phyloP scores from a whole-genome alignment of 345 rosid species.

The Gossypium ekmanianum region DNA sequence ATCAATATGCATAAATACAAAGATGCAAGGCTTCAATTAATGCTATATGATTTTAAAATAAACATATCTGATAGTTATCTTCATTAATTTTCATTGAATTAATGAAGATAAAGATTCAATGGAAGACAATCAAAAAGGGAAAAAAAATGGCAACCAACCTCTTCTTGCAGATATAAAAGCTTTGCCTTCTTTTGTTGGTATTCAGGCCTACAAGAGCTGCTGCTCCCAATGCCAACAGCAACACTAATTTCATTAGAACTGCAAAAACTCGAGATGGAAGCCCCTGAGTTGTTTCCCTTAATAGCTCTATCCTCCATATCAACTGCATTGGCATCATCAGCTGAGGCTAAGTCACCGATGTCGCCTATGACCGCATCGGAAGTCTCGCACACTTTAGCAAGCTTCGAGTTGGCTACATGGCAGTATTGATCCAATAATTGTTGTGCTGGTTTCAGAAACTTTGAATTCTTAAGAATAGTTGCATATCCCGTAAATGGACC shows the following conservation, averaged over 20 bases:
- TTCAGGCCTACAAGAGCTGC: slow-evolving; percentile 41
- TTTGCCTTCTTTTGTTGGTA: slow-evolving; percentile 54
- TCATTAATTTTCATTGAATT: not conserved
- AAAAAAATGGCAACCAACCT: slow-evolving; percentile 36
- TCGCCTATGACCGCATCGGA: slow-evolving; percentile 25
- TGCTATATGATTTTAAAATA: not conserved
- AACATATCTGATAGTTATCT: not conserved
- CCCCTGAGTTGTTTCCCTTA: slow-evolving; percentile 17
- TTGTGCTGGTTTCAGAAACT: slow-evolving; percentile 53
- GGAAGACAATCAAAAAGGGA: not conserved
- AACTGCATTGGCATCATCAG: slow-evolving; percentile 15
- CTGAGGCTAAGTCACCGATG: slow-evolving; percentile 20
- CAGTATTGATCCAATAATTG: slow-evolving; percentile 48
- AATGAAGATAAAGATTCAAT: not conserved
- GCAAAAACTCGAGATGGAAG: slow-evolving; percentile 21
- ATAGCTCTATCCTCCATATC: slow-evolving; percentile 13
- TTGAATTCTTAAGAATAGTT: slow-evolving; percentile 53
- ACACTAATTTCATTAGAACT: slow-evolving; percentile 25
- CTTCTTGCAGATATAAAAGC: slow-evolving; percentile 53
- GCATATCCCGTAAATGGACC: slow-evolving; percentile 81
- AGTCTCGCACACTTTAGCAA: slow-evolving; percentile 2
- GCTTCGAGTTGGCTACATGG: slow-evolving; percentile 13
- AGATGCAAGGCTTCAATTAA: not conserved
- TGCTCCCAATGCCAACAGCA: slow-evolving; percentile 30
- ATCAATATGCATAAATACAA: not conserved